A percentile compares a stretch with the other conserved stretches of the same genome.
Conservation (phyloP, 2,329 filamentous ascomycete species). For the Phoma sp. region DNA sequence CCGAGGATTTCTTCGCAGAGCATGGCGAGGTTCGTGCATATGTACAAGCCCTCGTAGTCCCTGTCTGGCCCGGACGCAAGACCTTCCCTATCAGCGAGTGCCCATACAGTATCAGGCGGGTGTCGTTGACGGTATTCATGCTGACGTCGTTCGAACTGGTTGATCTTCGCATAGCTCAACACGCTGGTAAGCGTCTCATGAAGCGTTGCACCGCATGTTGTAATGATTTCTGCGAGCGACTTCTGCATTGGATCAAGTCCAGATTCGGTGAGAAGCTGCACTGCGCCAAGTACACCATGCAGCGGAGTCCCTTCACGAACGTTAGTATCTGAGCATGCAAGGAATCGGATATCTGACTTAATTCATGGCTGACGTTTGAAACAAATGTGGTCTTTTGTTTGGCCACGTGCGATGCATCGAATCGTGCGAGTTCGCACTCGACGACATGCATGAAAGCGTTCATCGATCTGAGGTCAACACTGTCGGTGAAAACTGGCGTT, state of each 20-base stretch:
- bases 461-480: constrained; percentile 18
- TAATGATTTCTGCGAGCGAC: constrained; percentile 54
- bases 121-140: constrained; percentile 15
- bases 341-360: constrained; percentile 10
- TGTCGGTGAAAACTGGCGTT: constrained; percentile 19
- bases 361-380: constrained; percentile 23
- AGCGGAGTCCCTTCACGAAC: constrained; percentile 39
- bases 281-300: constrained; percentile 45
- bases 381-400: constrained; percentile 25
- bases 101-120: constrained; percentile 14
- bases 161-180: constrained; percentile 25
- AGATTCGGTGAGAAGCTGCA: constrained; percentile 55
- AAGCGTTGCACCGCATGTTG: constrained; percentile 55
- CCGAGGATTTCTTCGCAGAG: constrained; percentile 9
- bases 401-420: constrained; percentile 13
- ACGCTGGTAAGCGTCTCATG: constrained; percentile 49
- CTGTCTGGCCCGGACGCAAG: constrained; percentile 13
- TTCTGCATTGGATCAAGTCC: constrained; percentile 45
- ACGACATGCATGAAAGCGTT: constrained; percentile 22
- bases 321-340: neutral
- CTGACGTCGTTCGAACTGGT: constrained; percentile 48
- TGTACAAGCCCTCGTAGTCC: constrained; percentile 21
- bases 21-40: constrained; percentile 13
- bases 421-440: constrained; percentile 18
- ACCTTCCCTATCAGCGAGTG: constrained; percentile 10